A percentile compares a stretch with the other conserved stretches of the same genome.
phyloP scores from a whole-genome alignment of 108 stramenopile genomes.

The Nitzschia sp. region DNA sequence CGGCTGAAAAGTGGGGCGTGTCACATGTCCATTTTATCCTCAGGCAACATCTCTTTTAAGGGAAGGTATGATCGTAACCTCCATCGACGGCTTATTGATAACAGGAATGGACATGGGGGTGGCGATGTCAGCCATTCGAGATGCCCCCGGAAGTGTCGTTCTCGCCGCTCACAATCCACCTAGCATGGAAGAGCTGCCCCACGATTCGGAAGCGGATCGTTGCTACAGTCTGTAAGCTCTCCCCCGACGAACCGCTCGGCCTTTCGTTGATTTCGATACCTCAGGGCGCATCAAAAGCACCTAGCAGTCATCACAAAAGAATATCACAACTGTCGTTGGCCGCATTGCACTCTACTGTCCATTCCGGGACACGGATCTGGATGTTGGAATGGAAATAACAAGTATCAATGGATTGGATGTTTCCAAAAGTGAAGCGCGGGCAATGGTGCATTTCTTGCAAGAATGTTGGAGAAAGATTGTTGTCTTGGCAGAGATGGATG shows the following conservation, averaged over 20 bases:
- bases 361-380: not conserved
- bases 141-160: not conserved
- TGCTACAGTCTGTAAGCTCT: not conserved
- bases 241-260: not conserved
- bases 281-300: not conserved
- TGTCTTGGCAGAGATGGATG: constrained; percentile 9
- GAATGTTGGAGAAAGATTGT: not conserved
- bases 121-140: constrained; percentile 5
- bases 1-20: too few relatives aligned
- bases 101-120: constrained; percentile 13
- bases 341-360: constrained; percentile 10
- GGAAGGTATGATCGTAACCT: constrained; percentile 4
- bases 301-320: too few relatives aligned
- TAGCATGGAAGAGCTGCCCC: constrained; percentile 5
- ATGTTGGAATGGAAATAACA: constrained; percentile 7
- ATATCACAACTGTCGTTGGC: constrained; percentile 9
- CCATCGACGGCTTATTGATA: constrained; percentile 7
- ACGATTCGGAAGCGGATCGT: constrained; percentile 1
- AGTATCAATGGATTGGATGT: constrained; percentile 19
- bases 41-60: not conserved
- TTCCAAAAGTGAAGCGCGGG: not conserved
- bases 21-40: constrained; percentile 11
- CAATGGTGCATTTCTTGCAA: not conserved
- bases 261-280: not conserved
- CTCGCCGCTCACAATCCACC: not conserved